phyloP scores from a whole-genome alignment of 2,329 filamentous ascomycete genomes.

The Laburnicola sp. region DNA sequence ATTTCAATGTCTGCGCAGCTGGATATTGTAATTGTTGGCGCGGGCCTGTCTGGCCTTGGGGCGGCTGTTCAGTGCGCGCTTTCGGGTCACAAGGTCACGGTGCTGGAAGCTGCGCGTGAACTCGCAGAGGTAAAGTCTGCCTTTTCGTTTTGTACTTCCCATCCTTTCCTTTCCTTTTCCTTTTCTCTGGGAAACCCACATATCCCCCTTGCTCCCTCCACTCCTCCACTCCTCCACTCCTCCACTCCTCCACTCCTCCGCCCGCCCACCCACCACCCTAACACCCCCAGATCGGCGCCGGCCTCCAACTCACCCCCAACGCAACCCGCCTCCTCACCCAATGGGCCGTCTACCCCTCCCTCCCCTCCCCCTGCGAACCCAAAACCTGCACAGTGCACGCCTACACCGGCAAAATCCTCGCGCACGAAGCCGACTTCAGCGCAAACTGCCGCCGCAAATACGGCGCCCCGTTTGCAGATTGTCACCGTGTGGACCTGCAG shows the following conservation, averaged over 20 bases:
- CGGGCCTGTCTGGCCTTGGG: slow-evolving; percentile 42
- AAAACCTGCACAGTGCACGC: slow-evolving; percentile 56
- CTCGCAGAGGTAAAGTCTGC: slow-evolving; percentile 46
- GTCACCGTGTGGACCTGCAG: slow-evolving; percentile 67
- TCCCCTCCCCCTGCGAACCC: slow-evolving; percentile 51
- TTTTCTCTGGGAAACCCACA: background rate
- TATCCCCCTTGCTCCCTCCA: background rate
- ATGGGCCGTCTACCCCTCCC: slow-evolving; percentile 54
- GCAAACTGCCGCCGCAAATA: slow-evolving; percentile 59
- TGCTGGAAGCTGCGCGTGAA: slow-evolving; percentile 48
- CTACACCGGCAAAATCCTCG: slow-evolving; percentile 56
- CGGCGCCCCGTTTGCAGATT: slow-evolving; percentile 59
- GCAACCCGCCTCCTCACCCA: slow-evolving; percentile 54
- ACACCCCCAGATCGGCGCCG: slow-evolving; percentile 36
- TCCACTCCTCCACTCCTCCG: too few species aligned
- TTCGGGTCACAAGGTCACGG: slow-evolving; percentile 46
- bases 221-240: too few species aligned
- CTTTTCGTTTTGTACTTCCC: background rate
- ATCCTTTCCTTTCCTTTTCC: background rate
- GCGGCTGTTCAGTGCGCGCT: slow-evolving; percentile 46
- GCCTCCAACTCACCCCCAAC: slow-evolving; percentile 44
- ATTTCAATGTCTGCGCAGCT: slow-evolving; percentile 8
- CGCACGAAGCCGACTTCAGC: slow-evolving; percentile 57
- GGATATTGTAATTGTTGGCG: slow-evolving; percentile 49
- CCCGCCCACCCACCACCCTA: background rate